These are phyloP conservation scores for Buxus sempervirens DNA, from an alignment of 164 flowering plant species.

Conservation along the genomic window DNA sequence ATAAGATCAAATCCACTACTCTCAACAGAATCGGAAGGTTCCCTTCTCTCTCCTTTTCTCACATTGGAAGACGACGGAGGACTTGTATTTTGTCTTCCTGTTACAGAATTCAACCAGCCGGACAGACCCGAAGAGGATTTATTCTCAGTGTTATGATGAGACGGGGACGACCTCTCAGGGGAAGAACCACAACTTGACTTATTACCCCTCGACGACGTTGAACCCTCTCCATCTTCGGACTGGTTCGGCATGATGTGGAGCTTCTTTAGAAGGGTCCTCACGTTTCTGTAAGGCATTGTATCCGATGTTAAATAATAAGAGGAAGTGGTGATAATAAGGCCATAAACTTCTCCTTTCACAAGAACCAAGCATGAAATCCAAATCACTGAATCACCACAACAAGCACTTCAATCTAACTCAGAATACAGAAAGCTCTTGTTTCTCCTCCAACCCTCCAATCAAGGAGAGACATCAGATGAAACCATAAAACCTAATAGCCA, in stretches of 20 bases:
- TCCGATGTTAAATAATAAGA: conserved; percentile 37
- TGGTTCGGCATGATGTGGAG: conserved; percentile 72
- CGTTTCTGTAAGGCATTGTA: conserved; percentile 15
- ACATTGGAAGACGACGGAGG: conserved; percentile 58
- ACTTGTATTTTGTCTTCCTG: conserved; percentile 49
- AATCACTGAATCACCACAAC: conserved; percentile 10
- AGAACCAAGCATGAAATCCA: conserved; percentile 33
- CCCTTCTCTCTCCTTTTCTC: conserved; percentile 35
- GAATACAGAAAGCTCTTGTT: conserved; percentile 10
- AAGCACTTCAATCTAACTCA: conserved; percentile 13
- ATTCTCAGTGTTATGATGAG: conserved; percentile 41
- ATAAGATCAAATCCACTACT: conserved; percentile 38
- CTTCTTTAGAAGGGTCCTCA: conserved; percentile 88
- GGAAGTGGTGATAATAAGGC: conserved; percentile 20
- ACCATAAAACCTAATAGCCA: conserved; percentile 19
- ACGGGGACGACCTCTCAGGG: conserved; percentile 28
- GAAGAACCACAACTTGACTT: conserved; percentile 33
- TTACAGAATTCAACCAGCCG: conserved; percentile 74
- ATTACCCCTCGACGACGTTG: conserved; percentile 46
- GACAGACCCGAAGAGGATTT: conserved; percentile 63
- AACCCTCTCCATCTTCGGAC: conserved; percentile 51
- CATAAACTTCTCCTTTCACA: conserved; percentile 40
- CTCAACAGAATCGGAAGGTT: conserved; percentile 40
- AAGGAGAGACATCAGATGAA: conserved; percentile 11
- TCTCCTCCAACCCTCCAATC: not conserved